These are phyloP conservation scores for Fusarium chaquense DNA, from an alignment of 2,329 filamentous ascomycete species.

Conservation along the genomic window DNA sequence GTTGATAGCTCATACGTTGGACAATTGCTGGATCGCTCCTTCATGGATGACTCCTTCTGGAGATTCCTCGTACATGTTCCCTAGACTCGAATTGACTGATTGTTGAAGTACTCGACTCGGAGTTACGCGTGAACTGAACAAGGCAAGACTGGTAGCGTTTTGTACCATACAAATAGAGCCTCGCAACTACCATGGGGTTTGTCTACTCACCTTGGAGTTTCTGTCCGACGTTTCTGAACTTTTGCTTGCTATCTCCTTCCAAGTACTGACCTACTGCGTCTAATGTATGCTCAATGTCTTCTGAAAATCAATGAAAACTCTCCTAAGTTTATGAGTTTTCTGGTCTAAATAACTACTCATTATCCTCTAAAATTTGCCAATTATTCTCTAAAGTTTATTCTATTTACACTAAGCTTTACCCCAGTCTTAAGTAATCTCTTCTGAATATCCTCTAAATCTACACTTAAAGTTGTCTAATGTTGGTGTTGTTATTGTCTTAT, in stretches of 20 bases:
- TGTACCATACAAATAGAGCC: background rate
- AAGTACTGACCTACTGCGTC: background rate
- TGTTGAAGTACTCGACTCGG: slow-evolving; percentile 23
- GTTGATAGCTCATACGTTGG: slow-evolving; percentile 33
- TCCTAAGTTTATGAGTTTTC: background rate
- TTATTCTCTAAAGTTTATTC: background rate
- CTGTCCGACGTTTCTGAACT: background rate
- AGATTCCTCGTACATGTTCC: slow-evolving; percentile 51
- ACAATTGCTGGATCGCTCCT: slow-evolving; percentile 48
- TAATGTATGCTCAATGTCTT: background rate
- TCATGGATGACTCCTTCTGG: slow-evolving; percentile 44
- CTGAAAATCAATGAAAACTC: background rate
- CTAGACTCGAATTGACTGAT: slow-evolving; percentile 51
- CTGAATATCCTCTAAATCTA: background rate
- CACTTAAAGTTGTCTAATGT: background rate
- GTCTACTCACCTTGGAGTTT: background rate
- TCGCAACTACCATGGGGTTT: background rate
- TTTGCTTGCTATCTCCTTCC: background rate
- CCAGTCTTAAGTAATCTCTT: background rate
- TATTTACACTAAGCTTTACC: background rate
- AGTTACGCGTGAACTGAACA: background rate
- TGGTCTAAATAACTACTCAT: background rate
- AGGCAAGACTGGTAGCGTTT: background rate
- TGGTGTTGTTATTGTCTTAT: background rate
- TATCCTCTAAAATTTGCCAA: background rate